Evolutionary conservation across 805 yeast genomes (phyloP).

Genomic region (Ogataea kodamae): DNA sequence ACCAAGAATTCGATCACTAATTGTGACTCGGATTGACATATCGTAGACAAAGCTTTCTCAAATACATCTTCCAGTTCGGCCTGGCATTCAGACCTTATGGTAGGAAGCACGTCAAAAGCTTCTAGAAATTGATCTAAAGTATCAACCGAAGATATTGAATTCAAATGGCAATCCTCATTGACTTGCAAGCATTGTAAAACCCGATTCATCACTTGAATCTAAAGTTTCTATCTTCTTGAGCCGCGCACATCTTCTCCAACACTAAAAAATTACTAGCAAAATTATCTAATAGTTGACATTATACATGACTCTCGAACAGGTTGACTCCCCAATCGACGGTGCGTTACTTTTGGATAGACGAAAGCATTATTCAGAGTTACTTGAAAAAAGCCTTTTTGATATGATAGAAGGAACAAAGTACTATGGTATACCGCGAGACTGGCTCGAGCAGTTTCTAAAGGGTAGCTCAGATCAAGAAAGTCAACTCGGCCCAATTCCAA

Average conservation of each 20-base stretch:
- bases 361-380: constrained; percentile 13
- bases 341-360: constrained; percentile 20
- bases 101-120: constrained; percentile 3
- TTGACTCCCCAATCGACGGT: constrained; percentile 6
- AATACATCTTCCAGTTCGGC: constrained; percentile 6
- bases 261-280: constrained; percentile 7
- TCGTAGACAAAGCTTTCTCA: not conserved
- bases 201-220: no score
- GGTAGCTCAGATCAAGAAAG: constrained; percentile 27
- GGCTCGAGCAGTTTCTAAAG: constrained; percentile 41
- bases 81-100: constrained; percentile 1
- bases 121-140: constrained; percentile 1
- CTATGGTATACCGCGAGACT: constrained; percentile 46
- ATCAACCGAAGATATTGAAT: no score
- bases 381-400: constrained; percentile 13
- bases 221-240: no score
- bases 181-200: no score
- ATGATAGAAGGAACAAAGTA: constrained; percentile 45
- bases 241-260: constrained; percentile 13
- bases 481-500: constrained; percentile 46
- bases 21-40: constrained; percentile 3
- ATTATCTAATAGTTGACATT: constrained; percentile 4
- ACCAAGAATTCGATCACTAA: constrained; percentile 15
- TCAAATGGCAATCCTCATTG: no score
- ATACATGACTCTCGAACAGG: constrained; percentile 3